phyloP scores from a whole-genome alignment of 2,329 filamentous ascomycete species.

The Neonectria faginata region DNA sequence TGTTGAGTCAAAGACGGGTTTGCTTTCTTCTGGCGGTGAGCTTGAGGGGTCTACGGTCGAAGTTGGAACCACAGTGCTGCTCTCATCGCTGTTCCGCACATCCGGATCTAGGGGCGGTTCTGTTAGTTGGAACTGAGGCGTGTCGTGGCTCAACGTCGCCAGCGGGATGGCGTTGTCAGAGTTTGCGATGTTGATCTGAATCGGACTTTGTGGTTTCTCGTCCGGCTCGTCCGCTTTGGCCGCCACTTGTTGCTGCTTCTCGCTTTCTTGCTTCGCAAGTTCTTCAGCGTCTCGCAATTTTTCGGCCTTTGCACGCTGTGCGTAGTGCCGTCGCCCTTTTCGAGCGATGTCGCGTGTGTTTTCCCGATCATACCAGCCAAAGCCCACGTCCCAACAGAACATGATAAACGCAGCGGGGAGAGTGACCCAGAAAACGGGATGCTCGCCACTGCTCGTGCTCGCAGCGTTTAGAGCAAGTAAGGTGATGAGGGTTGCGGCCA shows the following conservation, averaged over 20 bases:
- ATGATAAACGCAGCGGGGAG: conserved; percentile 75
- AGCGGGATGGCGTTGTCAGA: not conserved
- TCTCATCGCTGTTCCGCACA: not conserved
- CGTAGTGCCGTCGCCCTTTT: conserved; percentile 58
- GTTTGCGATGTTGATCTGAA: not conserved
- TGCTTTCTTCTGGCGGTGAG: not conserved
- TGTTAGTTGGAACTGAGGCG: not conserved
- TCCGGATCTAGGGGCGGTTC: not conserved
- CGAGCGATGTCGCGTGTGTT: conserved; percentile 73
- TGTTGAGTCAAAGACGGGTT: not conserved
- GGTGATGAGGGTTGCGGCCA: conserved; percentile 75
- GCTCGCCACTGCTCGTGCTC: conserved; percentile 59
- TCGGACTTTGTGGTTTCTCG: not conserved
- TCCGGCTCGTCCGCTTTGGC: not conserved
- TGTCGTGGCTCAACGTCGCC: not conserved
- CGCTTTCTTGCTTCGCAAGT: not conserved
- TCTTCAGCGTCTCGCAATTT: conserved; percentile 28
- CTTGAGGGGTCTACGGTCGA: not conserved
- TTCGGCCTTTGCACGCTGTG: conserved; percentile 35
- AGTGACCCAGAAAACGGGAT: conserved; percentile 76
- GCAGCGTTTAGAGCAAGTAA: conserved; percentile 75
- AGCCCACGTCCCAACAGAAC: conserved; percentile 74
- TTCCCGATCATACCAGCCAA: conserved; percentile 72
- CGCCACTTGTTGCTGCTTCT: not conserved
- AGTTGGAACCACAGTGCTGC: not conserved